Conservation (phyloP, 2,329 filamentous ascomycete genomes). For the Samsoniella hepiali region DNA sequence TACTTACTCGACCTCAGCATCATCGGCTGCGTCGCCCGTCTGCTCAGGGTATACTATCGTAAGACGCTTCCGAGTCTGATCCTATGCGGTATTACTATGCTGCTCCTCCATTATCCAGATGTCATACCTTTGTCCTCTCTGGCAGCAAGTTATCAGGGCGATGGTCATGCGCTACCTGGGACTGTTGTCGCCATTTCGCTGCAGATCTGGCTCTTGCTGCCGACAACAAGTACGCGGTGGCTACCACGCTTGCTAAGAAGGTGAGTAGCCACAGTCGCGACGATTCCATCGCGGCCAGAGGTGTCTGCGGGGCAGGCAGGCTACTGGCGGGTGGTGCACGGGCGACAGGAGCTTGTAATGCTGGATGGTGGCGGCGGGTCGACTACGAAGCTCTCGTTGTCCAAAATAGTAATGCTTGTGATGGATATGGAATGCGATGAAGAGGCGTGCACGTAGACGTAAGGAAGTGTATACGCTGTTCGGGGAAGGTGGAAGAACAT, state of each 20-base stretch:
- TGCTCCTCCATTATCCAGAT: neutral
- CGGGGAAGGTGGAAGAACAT: neutral
- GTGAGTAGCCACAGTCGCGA: neutral
- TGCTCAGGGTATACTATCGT: constrained; percentile 3
- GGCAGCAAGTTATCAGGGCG: neutral
- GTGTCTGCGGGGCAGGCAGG: neutral
- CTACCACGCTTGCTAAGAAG: neutral
- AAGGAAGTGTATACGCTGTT: neutral
- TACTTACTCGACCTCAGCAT: neutral
- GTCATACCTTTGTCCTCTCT: neutral
- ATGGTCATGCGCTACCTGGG: neutral
- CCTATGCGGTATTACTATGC: neutral
- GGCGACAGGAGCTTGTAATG: too few relatives aligned
- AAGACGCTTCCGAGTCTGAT: constrained; percentile 1
- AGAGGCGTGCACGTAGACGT: neutral
- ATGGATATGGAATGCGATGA: neutral
- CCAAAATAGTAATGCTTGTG: neutral
- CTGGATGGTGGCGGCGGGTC: too few relatives aligned
- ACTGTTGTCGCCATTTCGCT: neutral
- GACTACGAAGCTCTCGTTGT: neutral
- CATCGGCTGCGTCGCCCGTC: neutral
- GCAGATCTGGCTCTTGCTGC: neutral
- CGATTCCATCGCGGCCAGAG: neutral
- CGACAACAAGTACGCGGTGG: neutral
- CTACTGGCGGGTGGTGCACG: too few relatives aligned